Evolutionary conservation across 106 monocot genomes (phyloP).

Genomic region (Apostasia shenzhenica): DNA sequence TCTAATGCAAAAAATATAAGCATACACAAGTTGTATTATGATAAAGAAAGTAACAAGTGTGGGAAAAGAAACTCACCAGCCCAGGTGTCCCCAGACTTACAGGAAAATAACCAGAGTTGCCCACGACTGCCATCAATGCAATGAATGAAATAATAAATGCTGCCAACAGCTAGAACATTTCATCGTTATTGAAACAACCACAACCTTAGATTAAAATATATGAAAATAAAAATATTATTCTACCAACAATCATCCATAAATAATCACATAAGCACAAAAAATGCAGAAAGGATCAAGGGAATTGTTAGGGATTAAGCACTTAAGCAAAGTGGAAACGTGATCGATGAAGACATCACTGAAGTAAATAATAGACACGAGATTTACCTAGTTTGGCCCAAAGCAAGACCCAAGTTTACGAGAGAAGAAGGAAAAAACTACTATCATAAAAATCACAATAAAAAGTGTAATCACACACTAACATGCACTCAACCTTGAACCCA

Average conservation of each 20-base stretch:
- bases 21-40: not conserved
- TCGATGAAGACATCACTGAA: no score
- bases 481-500: no score
- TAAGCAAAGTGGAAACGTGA: no score
- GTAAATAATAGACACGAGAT: no score
- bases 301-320: no score
- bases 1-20: not conserved
- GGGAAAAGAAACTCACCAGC: conserved; percentile 38
- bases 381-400: no score
- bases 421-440: no score
- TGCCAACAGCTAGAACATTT: conserved; percentile 70
- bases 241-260: not conserved
- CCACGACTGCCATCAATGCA: conserved; percentile 67
- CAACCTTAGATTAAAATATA: not conserved
- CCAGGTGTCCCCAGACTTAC: conserved; percentile 88
- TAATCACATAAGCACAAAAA: not conserved
- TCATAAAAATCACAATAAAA: no score
- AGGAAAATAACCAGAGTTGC: conserved; percentile 35
- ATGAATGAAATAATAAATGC: conserved; percentile 75
- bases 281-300: not conserved
- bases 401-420: no score
- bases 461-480: no score
- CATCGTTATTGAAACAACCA: conserved; percentile 3
- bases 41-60: not conserved
- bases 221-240: not conserved